Evolutionary conservation across 1,284 basidiomycete genomes (phyloP), one percentile per base, ranked within the genome.

Genomic region (Acaromyces ingoldii): DNA sequence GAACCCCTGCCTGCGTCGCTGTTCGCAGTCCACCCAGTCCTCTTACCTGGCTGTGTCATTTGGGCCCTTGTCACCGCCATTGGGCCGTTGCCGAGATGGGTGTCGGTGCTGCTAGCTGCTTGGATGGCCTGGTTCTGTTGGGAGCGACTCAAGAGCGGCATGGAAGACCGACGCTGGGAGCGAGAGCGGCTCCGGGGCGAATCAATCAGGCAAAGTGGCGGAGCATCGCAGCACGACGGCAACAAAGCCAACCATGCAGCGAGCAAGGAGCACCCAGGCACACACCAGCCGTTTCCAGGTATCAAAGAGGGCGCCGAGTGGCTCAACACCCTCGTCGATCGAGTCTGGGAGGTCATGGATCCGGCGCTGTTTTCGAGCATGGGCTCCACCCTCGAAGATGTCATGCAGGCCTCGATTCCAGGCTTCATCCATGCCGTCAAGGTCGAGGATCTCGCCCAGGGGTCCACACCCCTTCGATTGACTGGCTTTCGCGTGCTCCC

Each of bases 331-430:
- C 52, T 67, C 26, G 34, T 67, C 15, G 49, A 57, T 30, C 41
- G 39, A 21, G 30, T 67, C 10, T 67, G 65, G 65, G 40, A 51
- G 5, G 57, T 58, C n/a, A 63, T 65, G 48, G 60, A 67, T 41
- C 48, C 56, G 4, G 58, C 58, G 3, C 42, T 67, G 2, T 67
- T 67, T 17, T 53, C 50, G 1, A 40, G 44, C 13, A 28, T 65
- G 0, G 62, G 60, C 19, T 51, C 49, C 28, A 67, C 63, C 1
- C 45, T 67, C 13, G 65, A 67, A 29, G 65, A 67, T 34, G 63
- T 67, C 34, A 55, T 67, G 57, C 60, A 64, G 34, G 65, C 65
- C 3, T 62, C 60, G 6, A 55, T 61, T 6, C 62, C 62, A 2
- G 29, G 36, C 5, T 63, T 67, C 41, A 64, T 67, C 29, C 57